These are phyloP conservation scores for Melocanna baccifera DNA, from an alignment of 176 grass and related monocot genomes.

Conservation along the genomic window DNA sequence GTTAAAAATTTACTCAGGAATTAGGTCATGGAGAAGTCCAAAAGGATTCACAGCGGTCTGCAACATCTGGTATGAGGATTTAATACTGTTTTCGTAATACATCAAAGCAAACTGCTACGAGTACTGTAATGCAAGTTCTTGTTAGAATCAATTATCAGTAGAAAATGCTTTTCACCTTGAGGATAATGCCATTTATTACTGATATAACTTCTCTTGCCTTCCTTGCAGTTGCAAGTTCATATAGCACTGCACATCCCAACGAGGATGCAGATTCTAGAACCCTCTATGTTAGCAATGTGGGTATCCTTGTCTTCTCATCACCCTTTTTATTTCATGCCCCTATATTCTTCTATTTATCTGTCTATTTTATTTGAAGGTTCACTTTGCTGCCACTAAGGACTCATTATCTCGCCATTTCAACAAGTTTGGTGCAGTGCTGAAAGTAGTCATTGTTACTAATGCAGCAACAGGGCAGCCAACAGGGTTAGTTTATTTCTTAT, in stretches of 20 bases:
- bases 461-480: conserved; percentile 86
- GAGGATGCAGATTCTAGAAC: conserved; percentile 85
- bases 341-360: conserved; percentile 30
- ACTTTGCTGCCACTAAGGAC: conserved; percentile 94
- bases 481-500: conserved; percentile 55
- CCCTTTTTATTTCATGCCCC: neutral
- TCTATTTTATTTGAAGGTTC: conserved; percentile 65
- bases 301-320: conserved; percentile 35
- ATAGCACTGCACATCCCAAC: conserved; percentile 53
- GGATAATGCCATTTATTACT: neutral
- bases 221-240: conserved; percentile 58
- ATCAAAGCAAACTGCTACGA: neutral
- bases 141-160: neutral
- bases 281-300: conserved; percentile 83
- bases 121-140: neutral
- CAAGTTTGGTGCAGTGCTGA: conserved; percentile 89
- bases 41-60: conserved; percentile 52
- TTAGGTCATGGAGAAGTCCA: conserved; percentile 42
- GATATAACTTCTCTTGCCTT: conserved; percentile 32
- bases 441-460: conserved; percentile 88
- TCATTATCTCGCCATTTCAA: conserved; percentile 92
- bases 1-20: conserved; percentile 37
- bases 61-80: conserved; percentile 36
- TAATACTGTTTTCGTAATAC: neutral
- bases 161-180: neutral